These are phyloP conservation scores for Vigna angularis DNA, from an alignment of 306 rosid genomes.

Conservation along the genomic window DNA sequence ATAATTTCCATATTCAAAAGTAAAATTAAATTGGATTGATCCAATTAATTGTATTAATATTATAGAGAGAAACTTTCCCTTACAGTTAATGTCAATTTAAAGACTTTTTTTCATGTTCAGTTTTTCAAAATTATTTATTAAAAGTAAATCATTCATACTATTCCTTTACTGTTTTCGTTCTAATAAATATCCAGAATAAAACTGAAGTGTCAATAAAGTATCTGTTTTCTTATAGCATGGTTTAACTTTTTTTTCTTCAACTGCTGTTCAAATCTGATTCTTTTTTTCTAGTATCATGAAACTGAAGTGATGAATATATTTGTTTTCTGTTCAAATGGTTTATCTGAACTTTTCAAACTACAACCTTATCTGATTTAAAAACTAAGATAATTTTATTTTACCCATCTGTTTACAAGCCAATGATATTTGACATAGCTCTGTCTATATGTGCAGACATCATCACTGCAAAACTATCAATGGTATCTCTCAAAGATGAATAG, in stretches of 20 bases:
- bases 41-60: neutral
- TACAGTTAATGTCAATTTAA: neutral
- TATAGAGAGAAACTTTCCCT: neutral
- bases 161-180: no score
- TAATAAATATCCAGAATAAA: no score
- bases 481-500: constrained; percentile 6
- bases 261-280: neutral
- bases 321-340: neutral
- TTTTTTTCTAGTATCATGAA: neutral
- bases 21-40: neutral
- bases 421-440: no score
- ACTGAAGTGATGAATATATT: neutral
- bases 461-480: neutral
- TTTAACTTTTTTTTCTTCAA: neutral
- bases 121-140: neutral
- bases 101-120: no score
- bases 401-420: neutral
- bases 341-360: neutral
- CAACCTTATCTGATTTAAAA: neutral
- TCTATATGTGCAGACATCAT: neutral
- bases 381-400: neutral
- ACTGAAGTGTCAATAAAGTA: neutral
- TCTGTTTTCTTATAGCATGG: neutral
- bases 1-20: neutral
- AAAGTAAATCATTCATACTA: neutral